Percentiles rank a stretch among this genome's conserved stretches.
These are phyloP conservation scores for Psophocarpus tetragonolobus DNA, from an alignment of 306 rosid species.

Conservation along the genomic window DNA sequence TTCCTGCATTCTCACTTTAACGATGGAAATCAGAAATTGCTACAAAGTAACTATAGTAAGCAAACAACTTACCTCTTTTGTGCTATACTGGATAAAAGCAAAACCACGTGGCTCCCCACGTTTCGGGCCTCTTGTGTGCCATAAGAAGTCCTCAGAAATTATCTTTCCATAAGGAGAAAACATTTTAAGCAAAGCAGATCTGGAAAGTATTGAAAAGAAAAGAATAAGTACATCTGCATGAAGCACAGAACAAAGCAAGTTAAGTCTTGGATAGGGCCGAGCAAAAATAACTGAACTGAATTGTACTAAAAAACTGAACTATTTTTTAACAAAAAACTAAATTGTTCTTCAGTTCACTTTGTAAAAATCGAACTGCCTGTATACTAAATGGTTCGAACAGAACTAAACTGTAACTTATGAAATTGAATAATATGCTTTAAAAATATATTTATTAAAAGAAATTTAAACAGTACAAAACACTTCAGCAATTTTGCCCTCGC, in stretches of 20 bases:
- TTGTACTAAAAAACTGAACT: no score
- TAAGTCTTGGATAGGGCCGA: neutral
- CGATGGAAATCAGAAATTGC: slow-evolving; percentile 69
- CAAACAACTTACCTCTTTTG: slow-evolving; percentile 67
- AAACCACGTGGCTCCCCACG: slow-evolving; percentile 91
- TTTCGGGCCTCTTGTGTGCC: slow-evolving; percentile 91
- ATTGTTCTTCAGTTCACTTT: no score
- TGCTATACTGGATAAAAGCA: slow-evolving; percentile 81
- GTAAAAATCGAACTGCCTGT: no score
- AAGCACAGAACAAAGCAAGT: neutral
- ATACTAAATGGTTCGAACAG: no score
- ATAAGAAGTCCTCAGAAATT: slow-evolving; percentile 76
- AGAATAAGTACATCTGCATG: slow-evolving; percentile 21
- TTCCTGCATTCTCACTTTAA: slow-evolving; percentile 99
- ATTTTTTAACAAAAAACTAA: no score
- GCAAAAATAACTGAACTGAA: no score
- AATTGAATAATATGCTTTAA: no score
- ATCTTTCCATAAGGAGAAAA: slow-evolving; percentile 91
- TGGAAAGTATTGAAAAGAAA: slow-evolving; percentile 30
- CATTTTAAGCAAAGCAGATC: slow-evolving; percentile 87
- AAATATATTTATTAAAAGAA: no score
- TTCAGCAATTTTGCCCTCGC: no score
- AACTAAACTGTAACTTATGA: no score
- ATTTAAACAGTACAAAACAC: no score
- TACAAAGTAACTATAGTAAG: slow-evolving; percentile 13